Evolutionary conservation across 345 rosid species (phyloP).

Genomic region (Leavenworthia alabamica): DNA sequence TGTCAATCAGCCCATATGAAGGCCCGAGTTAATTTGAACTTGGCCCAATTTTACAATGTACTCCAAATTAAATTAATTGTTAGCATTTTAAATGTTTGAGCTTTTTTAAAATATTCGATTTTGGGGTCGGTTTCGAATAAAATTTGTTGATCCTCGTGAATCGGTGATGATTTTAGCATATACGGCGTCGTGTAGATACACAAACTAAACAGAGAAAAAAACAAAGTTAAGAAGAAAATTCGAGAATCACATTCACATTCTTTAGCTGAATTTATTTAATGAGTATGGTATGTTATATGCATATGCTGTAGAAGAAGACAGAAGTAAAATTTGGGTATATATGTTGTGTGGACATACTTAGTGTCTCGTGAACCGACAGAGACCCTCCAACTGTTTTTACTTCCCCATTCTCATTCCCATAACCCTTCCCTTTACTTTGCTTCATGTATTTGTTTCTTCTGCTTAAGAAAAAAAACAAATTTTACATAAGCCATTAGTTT

Average conservation of each 20-base stretch:
- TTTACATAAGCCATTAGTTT: background rate
- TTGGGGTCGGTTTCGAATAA: background rate
- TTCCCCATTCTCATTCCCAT: constrained; percentile 23
- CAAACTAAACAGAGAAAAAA: background rate
- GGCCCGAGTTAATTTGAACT: background rate
- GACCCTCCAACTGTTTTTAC: constrained; percentile 17
- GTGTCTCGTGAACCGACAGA: constrained; percentile 34
- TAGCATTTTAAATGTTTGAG: no score
- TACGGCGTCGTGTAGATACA: background rate
- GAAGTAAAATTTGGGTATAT: constrained; percentile 13
- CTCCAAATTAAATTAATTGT: no score
- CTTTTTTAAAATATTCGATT: background rate
- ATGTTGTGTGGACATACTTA: constrained; percentile 27
- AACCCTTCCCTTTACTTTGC: constrained; percentile 1
- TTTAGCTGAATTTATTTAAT: background rate
- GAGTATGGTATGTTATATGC: background rate
- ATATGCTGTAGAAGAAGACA: constrained; percentile 15
- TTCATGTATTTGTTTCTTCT: constrained; percentile 8
- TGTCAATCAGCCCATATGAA: background rate
- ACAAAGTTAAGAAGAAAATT: background rate
- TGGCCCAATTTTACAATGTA: background rate
- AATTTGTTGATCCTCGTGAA: constrained; percentile 16
- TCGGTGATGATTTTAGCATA: constrained; percentile 3
- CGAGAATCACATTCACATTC: constrained; percentile 23
- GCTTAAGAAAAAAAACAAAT: background rate